Evolutionary conservation across 805 yeast genomes (phyloP), one percentile per base, ranked within the genome.

Genomic region (Brettanomyces naardenensis): DNA sequence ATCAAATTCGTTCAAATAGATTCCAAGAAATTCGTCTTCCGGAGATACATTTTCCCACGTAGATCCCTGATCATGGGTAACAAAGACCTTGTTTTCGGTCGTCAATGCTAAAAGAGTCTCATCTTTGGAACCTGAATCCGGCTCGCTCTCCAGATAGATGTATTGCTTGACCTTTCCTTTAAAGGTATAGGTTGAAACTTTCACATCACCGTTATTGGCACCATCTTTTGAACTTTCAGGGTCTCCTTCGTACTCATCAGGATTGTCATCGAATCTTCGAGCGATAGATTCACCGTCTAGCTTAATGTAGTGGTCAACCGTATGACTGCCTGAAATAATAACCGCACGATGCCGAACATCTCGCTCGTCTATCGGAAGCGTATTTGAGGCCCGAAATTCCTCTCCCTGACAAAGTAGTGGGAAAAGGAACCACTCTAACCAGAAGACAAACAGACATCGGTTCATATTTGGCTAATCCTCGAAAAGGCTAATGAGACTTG

Each of bases 41-140:
- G 62, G 56, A 2, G 71, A 66, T 18, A 79, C 64, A 37, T 59
- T 58, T 34, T 64, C 66, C 68, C 83, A 74, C 3, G 56, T 53
- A 9, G 62, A 51, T 17, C 92, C 92, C 37, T 80, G 82, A 55
- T 85, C 77, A 47, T 75, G 79, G 1, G 95, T 80, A 5, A 84
- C 73, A 50, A 66, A 82, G 2, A 77, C 76, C 23, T 68, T 66
- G 38, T 72, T 67, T 25, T 69, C 65, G 22, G 60, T 54, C 1
- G 89, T 82, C 40, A 73, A 63, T 3, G 81, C 64, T 13, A 89
- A 55, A 13, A 89, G 58, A 1, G 86, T 73, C 53, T 81, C 87
- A 44, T 78, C 83, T 20, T 61, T 62, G 32, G 63, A 45, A 10
- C 64, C 59, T 31, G 51, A 45, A 4, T 61, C 62, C 28, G 58